These are phyloP conservation scores for Sarcodon sp. DNA, from an alignment of 768 basidiomycete species.

Conservation along the genomic window DNA sequence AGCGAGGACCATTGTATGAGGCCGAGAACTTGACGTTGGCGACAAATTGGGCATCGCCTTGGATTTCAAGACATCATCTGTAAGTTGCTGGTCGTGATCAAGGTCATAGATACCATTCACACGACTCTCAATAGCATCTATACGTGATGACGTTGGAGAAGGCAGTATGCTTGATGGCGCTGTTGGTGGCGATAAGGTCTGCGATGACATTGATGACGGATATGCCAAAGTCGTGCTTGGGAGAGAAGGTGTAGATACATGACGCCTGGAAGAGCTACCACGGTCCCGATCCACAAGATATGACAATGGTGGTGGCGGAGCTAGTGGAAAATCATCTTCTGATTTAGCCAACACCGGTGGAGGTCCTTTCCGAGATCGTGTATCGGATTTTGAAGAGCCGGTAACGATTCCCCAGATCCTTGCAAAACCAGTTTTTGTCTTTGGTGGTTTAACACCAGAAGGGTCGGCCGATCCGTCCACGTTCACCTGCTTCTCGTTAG, in stretches of 20 bases:
- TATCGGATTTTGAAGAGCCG: slow-evolving; percentile 27
- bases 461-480: slow-evolving; percentile 1
- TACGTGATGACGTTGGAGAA: slow-evolving; percentile 62
- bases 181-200: slow-evolving; percentile 62
- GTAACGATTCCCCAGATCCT: slow-evolving; percentile 78
- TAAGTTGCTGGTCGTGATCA: slow-evolving; percentile 24
- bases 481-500: slow-evolving; percentile 4
- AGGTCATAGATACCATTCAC: slow-evolving; percentile 25
- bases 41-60: slow-evolving; percentile 12
- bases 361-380: not conserved
- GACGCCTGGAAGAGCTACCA: slow-evolving; percentile 34
- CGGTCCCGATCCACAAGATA: slow-evolving; percentile 60
- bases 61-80: slow-evolving; percentile 15
- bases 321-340: slow-evolving; percentile 67
- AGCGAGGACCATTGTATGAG: slow-evolving; percentile 15
- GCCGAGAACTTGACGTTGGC: slow-evolving; percentile 9
- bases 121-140: slow-evolving; percentile 33
- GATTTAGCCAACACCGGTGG: slow-evolving; percentile 1
- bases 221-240: slow-evolving; percentile 47
- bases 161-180: slow-evolving; percentile 66
- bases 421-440: slow-evolving; percentile 66
- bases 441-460: slow-evolving; percentile 14
- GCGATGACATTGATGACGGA: slow-evolving; percentile 27
- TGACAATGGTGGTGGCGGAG: slow-evolving; percentile 85
- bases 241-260: slow-evolving; percentile 59